Evolutionary conservation across 2,329 filamentous ascomycete genomes (phyloP), one percentile per base, ranked within the genome.

Genomic region (Cordyceps militaris): DNA sequence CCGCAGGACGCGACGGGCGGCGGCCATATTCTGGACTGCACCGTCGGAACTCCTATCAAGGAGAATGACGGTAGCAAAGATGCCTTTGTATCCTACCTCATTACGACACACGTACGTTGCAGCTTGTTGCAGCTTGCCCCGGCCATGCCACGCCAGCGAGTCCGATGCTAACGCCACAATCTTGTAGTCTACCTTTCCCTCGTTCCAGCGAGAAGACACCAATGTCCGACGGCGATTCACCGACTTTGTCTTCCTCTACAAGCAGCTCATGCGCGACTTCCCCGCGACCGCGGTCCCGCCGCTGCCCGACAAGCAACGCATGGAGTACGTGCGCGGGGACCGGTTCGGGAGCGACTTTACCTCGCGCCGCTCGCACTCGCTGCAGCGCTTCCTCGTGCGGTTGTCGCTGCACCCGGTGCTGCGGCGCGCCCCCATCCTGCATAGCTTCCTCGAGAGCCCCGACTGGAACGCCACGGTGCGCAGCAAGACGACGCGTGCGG

Each of bases 391-490:
- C 70, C 81, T 99, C 47, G 84, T 87, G 67, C 88, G 94, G 4
- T 78, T 97, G 58, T 85, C 92, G 3, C 79, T 96, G 46, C 94
- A 99, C 67, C 94, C 94, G 0, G 87, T 93, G 19, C 82, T 99
- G 49, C 88, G 94, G 26, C 85, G 92, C 57, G 88, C 90, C 0
- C 80, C 86, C 26, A 85, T 97, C 38, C 79, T 99, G 32, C 87
- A 94, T 65, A 87, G 86, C 59, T 99, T 99, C 70, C 84, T 99
- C 62, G 94, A 99, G 73, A 92, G 87, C 59, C 83, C 82, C 26
- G 94, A 99, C 72, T 99, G 94, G 94, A 97, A 99, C 71, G 88
- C 91, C 34, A 93, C 91, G 48, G 97, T 99, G 92, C 86, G 86
- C 66, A 84, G 84, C 63, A 84, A 91, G 49, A 83, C 87, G 11